Evolutionary conservation across 2,329 filamentous ascomycete species (phyloP).

Genomic region (Colletotrichum limetticola): DNA sequence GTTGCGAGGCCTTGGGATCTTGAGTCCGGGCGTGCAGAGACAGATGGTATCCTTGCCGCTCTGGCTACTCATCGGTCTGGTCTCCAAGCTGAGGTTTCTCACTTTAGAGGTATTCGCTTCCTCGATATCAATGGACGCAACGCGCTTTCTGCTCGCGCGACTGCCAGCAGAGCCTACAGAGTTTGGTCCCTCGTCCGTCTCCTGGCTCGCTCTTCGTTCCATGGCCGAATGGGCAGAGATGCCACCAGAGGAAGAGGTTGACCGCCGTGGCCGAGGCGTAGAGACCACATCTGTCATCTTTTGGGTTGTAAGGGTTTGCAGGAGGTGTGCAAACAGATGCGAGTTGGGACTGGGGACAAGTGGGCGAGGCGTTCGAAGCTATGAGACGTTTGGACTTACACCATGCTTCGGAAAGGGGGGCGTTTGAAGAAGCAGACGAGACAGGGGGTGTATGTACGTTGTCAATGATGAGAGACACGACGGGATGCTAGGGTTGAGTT

Average conservation of each 20-base stretch:
- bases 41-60: conserved; percentile 57
- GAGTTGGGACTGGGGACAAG: conserved; percentile 20
- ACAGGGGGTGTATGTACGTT: conserved; percentile 8
- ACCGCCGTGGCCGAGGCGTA: conserved; percentile 32
- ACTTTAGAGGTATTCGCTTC: conserved; percentile 53
- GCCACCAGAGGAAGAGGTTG: conserved; percentile 35
- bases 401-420: conserved; percentile 29
- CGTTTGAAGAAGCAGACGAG: conserved; percentile 24
- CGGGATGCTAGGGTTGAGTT: conserved; percentile 18
- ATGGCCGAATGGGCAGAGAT: conserved; percentile 34
- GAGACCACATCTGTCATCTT: conserved; percentile 35
- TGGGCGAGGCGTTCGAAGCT: conserved; percentile 20
- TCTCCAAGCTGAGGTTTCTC: conserved; percentile 48
- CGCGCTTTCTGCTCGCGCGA: conserved; percentile 51
- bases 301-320: conserved; percentile 5
- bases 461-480: conserved; percentile 29
- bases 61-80: conserved; percentile 42
- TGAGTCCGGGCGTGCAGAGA: conserved; percentile 66
- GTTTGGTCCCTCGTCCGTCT: conserved; percentile 24
- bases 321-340: conserved; percentile 33
- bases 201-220: conserved; percentile 37
- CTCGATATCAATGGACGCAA: conserved; percentile 56
- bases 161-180: conserved; percentile 28
- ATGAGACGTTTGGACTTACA: conserved; percentile 34
- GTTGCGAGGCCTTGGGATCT: conserved; percentile 68